Conservation (phyloP, 208 protist species). For the Leishmania aethiopica region DNA sequence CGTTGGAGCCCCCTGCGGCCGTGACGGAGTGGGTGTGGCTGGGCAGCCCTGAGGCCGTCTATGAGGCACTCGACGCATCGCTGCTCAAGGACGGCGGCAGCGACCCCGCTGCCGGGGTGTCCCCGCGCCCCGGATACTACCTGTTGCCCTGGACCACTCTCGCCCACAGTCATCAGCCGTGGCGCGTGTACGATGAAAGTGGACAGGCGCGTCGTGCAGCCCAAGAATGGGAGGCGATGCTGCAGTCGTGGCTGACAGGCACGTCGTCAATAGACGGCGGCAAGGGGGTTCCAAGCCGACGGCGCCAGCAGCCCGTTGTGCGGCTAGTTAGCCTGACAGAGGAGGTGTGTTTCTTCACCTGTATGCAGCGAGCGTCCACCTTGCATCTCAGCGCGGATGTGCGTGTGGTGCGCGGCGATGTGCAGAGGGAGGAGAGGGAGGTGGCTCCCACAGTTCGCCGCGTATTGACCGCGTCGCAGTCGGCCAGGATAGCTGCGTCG, state of each 20-base stretch:
- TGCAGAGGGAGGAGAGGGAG: slow-evolving; percentile 18
- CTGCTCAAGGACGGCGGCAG: background rate
- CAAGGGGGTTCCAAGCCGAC: background rate
- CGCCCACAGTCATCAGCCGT: slow-evolving; percentile 54
- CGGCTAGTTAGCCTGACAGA: slow-evolving; percentile 57
- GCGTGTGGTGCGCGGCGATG: slow-evolving; percentile 18
- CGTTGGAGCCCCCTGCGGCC: background rate
- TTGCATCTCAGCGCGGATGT: slow-evolving; percentile 20
- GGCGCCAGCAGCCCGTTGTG: slow-evolving; percentile 21
- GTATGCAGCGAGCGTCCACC: slow-evolving; percentile 3
- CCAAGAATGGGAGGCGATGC: slow-evolving; percentile 38
- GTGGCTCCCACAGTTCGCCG: slow-evolving; percentile 15
- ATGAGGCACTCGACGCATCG: slow-evolving; percentile 14
- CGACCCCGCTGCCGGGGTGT: background rate
- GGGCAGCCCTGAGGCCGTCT: slow-evolving; percentile 48
- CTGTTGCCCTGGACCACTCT: slow-evolving; percentile 82
- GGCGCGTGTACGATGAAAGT: slow-evolving; percentile 89
- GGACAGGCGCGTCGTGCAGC: slow-evolving; percentile 50
- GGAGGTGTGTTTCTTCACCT: slow-evolving; percentile 52
- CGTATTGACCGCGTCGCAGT: background rate
- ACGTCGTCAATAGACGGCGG: background rate
- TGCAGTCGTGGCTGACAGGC: slow-evolving; percentile 39
- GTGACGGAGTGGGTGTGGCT: slow-evolving; percentile 59
- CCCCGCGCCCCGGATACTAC: slow-evolving; percentile 13
- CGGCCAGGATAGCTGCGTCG: background rate